These are phyloP conservation scores for Penicillium malachiteum DNA, from an alignment of 495 filamentous ascomycete genomes.

Conservation along the genomic window DNA sequence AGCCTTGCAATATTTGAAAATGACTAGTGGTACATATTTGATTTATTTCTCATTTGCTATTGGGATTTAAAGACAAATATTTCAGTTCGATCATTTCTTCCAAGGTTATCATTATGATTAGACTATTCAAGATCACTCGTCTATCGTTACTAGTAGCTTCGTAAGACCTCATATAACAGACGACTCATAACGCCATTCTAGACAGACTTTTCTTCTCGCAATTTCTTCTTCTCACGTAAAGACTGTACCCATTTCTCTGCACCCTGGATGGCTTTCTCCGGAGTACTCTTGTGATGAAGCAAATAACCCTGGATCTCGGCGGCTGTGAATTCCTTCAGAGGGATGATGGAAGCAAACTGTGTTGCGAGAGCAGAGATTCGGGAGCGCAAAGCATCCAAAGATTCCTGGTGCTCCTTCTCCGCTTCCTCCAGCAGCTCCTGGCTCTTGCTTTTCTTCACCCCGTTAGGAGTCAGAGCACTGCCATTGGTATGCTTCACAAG, in stretches of 20 bases:
- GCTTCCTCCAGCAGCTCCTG: neutral
- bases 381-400: conserved; percentile 13
- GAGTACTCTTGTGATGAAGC: conserved; percentile 63
- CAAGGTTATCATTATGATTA: too few relatives aligned
- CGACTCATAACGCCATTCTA: neutral
- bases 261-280: conserved; percentile 57
- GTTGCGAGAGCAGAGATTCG: conserved; percentile 43
- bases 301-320: conserved; percentile 80
- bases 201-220: conserved; percentile 9
- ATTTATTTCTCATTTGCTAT: too few relatives aligned
- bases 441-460: neutral
- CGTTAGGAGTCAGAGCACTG: neutral
- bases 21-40: too few relatives aligned
- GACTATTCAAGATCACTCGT: too few relatives aligned
- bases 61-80: too few relatives aligned
- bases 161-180: too few relatives aligned
- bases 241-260: conserved; percentile 57
- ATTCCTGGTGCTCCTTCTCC: conserved; percentile 6
- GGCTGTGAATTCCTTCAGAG: conserved; percentile 63
- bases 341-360: conserved; percentile 62
- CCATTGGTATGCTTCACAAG: neutral
- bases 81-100: too few relatives aligned
- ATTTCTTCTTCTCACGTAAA: conserved; percentile 52
- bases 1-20: too few relatives aligned
- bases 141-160: too few relatives aligned